These are phyloP conservation scores for Salpingoeca rosetta DNA, from an alignment of 78 protist genomes.

Conservation along the genomic window DNA sequence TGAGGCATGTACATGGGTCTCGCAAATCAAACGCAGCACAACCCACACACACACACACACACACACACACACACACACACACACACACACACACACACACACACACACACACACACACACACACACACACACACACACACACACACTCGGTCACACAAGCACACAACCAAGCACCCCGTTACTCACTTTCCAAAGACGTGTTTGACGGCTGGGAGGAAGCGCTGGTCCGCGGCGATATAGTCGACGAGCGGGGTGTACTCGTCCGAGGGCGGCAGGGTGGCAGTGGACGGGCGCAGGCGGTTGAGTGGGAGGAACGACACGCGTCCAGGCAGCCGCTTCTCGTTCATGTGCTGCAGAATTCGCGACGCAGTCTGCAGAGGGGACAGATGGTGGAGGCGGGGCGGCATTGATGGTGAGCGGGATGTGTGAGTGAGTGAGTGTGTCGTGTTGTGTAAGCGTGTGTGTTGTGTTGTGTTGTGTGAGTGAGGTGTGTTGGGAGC, in stretches of 20 bases:
- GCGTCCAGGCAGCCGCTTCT: slow-evolving; percentile 55
- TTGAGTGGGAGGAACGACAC: slow-evolving; percentile 89
- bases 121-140: not conserved
- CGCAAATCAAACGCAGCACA: no score
- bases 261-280: not conserved
- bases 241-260: slow-evolving; percentile 26
- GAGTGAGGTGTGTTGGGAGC: no score
- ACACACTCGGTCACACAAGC: no score
- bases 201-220: slow-evolving; percentile 7
- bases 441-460: no score
- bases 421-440: no score
- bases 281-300: not conserved
- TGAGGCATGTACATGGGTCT: slow-evolving; percentile 25
- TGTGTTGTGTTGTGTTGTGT: no score
- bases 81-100: not conserved
- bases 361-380: slow-evolving; percentile 23
- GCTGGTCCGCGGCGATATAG: slow-evolving; percentile 12
- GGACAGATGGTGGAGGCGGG: no score
- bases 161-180: not conserved
- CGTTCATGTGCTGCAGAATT: slow-evolving; percentile 36
- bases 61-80: not conserved
- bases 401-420: no score
- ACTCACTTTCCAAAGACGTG: no score
- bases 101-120: no score
- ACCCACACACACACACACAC: not conserved